Evolutionary conservation across 352 stramenopile genomes (phyloP).

Genomic region (Thalassiosira hispida): DNA sequence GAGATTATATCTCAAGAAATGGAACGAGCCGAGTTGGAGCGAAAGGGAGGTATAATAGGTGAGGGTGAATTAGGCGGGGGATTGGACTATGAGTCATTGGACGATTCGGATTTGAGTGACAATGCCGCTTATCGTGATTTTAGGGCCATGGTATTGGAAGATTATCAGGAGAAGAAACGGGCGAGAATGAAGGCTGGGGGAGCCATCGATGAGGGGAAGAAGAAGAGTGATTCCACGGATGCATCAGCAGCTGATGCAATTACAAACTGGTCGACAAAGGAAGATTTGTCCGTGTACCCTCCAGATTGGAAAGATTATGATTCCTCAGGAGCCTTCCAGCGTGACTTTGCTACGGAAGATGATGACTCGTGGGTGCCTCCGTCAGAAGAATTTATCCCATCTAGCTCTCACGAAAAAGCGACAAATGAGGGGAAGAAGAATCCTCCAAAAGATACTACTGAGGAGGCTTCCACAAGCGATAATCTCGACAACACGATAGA

Average conservation of each 20-base stretch:
- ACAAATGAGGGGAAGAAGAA: neutral
- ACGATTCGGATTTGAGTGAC: conserved; percentile 36
- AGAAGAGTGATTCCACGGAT: neutral
- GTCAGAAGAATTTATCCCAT: conserved; percentile 32
- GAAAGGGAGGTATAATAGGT: neutral
- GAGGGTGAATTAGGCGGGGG: neutral
- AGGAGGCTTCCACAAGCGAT: neutral
- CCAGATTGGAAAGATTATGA: conserved; percentile 56
- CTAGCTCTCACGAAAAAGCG: neutral
- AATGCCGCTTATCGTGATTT: conserved; percentile 43
- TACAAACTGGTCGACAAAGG: conserved; percentile 13
- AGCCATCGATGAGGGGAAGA: neutral
- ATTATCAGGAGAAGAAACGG: conserved; percentile 27
- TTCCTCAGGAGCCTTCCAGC: conserved; percentile 38
- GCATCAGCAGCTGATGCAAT: neutral
- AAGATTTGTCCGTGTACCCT: conserved; percentile 26
- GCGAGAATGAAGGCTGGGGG: neutral
- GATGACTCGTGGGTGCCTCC: conserved; percentile 34
- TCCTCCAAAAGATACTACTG: neutral
- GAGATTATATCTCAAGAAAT: conserved; percentile 51
- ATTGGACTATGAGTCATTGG: conserved; percentile 19
- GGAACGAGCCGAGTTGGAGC: conserved; percentile 8
- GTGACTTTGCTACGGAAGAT: conserved; percentile 45
- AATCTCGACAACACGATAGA: conserved; percentile 47
- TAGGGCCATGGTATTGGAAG: conserved; percentile 47